phyloP scores from a whole-genome alignment of 2,329 filamentous ascomycete genomes.

The Talaromyces marneffei region DNA sequence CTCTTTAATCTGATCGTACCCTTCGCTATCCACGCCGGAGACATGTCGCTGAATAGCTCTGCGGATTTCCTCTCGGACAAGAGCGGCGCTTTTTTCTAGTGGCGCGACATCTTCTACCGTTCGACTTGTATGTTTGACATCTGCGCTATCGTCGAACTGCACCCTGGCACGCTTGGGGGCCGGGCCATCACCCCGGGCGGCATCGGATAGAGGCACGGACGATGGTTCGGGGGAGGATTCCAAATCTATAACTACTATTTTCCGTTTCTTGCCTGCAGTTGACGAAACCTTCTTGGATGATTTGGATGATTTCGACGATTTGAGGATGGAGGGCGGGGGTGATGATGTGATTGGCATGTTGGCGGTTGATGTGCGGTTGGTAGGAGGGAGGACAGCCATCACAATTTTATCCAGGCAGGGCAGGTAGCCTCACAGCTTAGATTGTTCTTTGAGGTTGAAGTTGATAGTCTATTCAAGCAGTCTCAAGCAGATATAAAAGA shows the following conservation, averaged over 20 bases:
- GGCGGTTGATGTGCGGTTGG: conserved; percentile 24
- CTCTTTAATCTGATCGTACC: conserved; percentile 52
- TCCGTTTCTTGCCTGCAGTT: conserved; percentile 31
- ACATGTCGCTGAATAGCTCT: conserved; percentile 51
- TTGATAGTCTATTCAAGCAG: background rate
- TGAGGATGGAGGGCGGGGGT: conserved; percentile 31
- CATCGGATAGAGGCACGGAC: conserved; percentile 27
- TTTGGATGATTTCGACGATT: conserved; percentile 24
- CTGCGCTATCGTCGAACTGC: conserved; percentile 37
- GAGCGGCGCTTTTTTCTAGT: conserved; percentile 49
- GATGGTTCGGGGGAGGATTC: conserved; percentile 31
- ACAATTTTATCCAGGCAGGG: conserved; percentile 12
- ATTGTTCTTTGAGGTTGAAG: background rate
- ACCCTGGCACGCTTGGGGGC: conserved; percentile 39
- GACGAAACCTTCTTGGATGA: conserved; percentile 21
- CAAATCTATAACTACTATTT: conserved; percentile 31
- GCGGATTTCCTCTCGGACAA: conserved; percentile 58
- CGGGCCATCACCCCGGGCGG: conserved; percentile 19
- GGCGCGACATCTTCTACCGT: conserved; percentile 38
- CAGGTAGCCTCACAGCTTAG: background rate
- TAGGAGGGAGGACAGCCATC: conserved; percentile 33
- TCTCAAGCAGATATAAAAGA: background rate
- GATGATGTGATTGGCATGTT: conserved; percentile 29
- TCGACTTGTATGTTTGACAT: conserved; percentile 20
- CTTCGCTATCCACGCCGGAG: conserved; percentile 48